Conservation (phyloP, 1,284 basidiomycete genomes). For the Hymenochaete sp. region DNA sequence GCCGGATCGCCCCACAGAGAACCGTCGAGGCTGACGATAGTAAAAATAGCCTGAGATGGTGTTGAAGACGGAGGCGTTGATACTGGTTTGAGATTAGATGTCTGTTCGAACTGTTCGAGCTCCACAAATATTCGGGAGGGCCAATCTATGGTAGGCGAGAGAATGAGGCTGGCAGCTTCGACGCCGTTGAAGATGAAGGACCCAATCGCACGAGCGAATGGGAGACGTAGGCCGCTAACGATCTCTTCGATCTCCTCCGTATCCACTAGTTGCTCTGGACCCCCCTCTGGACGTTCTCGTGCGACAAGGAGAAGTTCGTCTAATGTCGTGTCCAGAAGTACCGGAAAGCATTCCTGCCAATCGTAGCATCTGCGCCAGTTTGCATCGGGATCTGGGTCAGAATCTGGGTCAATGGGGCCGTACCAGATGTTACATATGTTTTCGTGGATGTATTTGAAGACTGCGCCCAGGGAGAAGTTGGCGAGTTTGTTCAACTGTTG, state of each 20-base stretch:
- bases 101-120: too few relatives aligned
- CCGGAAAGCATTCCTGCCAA: constrained; percentile 66
- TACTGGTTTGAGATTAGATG: too few relatives aligned
- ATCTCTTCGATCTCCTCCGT: neutral
- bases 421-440: constrained; percentile 60
- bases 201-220: constrained; percentile 58
- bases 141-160: too few relatives aligned
- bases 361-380: constrained; percentile 40
- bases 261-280: neutral
- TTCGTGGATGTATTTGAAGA: too few relatives aligned
- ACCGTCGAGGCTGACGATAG: too few relatives aligned
- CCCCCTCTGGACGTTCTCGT: constrained; percentile 21
- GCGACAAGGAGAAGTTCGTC: too few relatives aligned
- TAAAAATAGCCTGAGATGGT: too few relatives aligned
- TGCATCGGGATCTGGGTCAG: too few relatives aligned
- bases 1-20: constrained; percentile 70
- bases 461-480: too few relatives aligned
- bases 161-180: constrained; percentile 55
- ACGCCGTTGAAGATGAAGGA: constrained; percentile 68
- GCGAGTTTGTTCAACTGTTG: too few relatives aligned
- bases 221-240: constrained; percentile 38
- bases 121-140: too few relatives aligned
- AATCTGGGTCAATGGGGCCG: constrained; percentile 37
- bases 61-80: too few relatives aligned
- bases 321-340: constrained; percentile 48